These are phyloP conservation scores for Pseudocercospora macadamiae DNA, from an alignment of 2,329 filamentous ascomycete species.

Conservation along the genomic window DNA sequence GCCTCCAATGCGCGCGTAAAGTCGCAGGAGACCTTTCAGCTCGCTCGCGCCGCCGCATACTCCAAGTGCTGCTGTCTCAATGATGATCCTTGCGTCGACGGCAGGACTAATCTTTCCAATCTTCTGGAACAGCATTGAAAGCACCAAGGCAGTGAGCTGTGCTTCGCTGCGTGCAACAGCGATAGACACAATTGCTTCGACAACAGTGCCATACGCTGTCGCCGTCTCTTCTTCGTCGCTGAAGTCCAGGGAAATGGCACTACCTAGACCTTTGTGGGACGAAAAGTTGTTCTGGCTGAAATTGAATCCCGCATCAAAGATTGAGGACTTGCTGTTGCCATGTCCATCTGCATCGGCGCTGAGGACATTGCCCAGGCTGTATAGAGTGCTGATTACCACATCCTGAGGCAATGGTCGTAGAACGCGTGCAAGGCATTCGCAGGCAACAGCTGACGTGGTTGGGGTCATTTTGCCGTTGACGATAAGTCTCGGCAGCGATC, in stretches of 20 bases:
- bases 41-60: constrained; percentile 77
- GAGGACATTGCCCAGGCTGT: constrained; percentile 93
- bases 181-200: constrained; percentile 93
- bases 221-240: constrained; percentile 76
- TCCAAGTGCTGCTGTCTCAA: constrained; percentile 76
- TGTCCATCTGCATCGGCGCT: constrained; percentile 68
- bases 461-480: constrained; percentile 77
- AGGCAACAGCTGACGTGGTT: constrained; percentile 73
- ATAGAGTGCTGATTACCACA: constrained; percentile 90
- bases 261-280: constrained; percentile 54
- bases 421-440: constrained; percentile 80
- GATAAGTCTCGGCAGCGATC: constrained; percentile 81
- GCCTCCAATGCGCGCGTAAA: constrained; percentile 75
- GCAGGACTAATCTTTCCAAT: constrained; percentile 78
- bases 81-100: constrained; percentile 84
- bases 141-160: constrained; percentile 89
- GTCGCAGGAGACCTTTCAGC: constrained; percentile 81
- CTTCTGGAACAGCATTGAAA: constrained; percentile 97
- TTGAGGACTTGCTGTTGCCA: constrained; percentile 49
- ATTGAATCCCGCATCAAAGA: constrained; percentile 50
- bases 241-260: constrained; percentile 76
- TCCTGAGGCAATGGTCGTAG: constrained; percentile 85
- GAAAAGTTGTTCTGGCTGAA: constrained; percentile 20
- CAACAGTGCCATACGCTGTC: constrained; percentile 79
- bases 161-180: constrained; percentile 79